These are phyloP conservation scores for Claviceps fusiformis DNA, from an alignment of 2,329 filamentous ascomycete species.

Conservation along the genomic window DNA sequence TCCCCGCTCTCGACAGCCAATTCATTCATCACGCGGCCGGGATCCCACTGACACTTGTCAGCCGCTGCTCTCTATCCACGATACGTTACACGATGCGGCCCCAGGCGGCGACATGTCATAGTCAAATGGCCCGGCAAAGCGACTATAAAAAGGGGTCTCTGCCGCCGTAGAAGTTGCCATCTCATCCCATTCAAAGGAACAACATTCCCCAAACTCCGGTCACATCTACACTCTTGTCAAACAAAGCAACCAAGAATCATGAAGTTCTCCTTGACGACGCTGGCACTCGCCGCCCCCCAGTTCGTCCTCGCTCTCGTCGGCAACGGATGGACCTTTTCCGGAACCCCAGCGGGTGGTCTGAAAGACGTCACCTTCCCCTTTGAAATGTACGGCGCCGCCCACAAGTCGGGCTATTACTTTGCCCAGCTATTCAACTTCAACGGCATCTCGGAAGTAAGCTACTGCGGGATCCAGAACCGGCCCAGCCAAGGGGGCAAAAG, in stretches of 20 bases:
- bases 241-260: not conserved
- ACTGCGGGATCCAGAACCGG: not conserved
- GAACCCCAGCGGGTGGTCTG: not conserved
- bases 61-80: not conserved
- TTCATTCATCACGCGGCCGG: not conserved
- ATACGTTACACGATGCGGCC: not conserved
- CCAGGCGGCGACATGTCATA: not conserved
- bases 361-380: constrained; percentile 10
- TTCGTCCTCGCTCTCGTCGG: not conserved
- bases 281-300: not conserved
- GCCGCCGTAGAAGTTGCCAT: not conserved
- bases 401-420: constrained; percentile 11
- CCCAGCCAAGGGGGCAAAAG: not conserved
- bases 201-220: not conserved
- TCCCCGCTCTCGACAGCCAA: no score
- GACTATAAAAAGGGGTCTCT: not conserved
- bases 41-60: not conserved
- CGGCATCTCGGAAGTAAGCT: not conserved
- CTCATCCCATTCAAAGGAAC: not conserved
- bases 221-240: not conserved
- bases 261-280: not conserved
- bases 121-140: not conserved
- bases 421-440: constrained; percentile 12
- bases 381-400: constrained; percentile 9
- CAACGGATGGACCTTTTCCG: not conserved